These are phyloP conservation scores for Pseudocercospora fijiensis DNA, from an alignment of 2,329 filamentous ascomycete genomes.

Conservation along the genomic window DNA sequence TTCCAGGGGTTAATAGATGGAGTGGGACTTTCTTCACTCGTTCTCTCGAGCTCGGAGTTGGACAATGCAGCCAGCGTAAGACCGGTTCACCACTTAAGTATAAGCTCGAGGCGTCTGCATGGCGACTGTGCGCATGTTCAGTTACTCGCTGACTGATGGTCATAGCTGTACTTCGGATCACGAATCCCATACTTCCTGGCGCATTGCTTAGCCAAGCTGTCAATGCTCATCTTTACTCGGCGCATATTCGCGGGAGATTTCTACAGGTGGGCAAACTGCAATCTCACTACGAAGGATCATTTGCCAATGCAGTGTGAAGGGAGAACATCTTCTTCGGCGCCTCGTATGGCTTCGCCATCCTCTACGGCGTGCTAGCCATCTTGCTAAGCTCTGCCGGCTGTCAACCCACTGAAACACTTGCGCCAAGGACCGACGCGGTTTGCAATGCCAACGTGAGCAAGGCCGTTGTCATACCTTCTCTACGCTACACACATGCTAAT, in stretches of 20 bases:
- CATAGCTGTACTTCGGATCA: conserved; percentile 26
- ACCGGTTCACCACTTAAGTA: too few relatives aligned
- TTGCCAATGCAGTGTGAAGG: background rate
- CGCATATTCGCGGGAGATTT: conserved; percentile 28
- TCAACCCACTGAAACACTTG: conserved; percentile 18
- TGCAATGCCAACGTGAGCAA: conserved; percentile 25
- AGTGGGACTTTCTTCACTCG: conserved; percentile 17
- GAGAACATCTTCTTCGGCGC: conserved; percentile 26
- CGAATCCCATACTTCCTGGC: conserved; percentile 24
- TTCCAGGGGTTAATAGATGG: conserved; percentile 18
- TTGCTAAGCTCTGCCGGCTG: conserved; percentile 28
- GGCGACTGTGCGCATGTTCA: background rate
- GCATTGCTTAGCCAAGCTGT: conserved; percentile 27
- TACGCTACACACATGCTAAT: conserved; percentile 9
- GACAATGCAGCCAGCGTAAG: conserved; percentile 14
- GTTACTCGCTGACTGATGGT: background rate
- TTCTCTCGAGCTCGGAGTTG: conserved; percentile 13
- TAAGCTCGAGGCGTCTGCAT: background rate
- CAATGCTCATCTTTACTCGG: conserved; percentile 27
- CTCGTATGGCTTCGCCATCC: conserved; percentile 15
- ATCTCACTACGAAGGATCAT: background rate
- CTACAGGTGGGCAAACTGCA: conserved; percentile 16
- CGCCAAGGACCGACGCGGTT: conserved; percentile 23
- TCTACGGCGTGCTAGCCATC: conserved; percentile 24
- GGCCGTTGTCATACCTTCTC: background rate